phyloP scores from a whole-genome alignment of 2,329 filamentous ascomycete genomes.

The Lojkania enalia region DNA sequence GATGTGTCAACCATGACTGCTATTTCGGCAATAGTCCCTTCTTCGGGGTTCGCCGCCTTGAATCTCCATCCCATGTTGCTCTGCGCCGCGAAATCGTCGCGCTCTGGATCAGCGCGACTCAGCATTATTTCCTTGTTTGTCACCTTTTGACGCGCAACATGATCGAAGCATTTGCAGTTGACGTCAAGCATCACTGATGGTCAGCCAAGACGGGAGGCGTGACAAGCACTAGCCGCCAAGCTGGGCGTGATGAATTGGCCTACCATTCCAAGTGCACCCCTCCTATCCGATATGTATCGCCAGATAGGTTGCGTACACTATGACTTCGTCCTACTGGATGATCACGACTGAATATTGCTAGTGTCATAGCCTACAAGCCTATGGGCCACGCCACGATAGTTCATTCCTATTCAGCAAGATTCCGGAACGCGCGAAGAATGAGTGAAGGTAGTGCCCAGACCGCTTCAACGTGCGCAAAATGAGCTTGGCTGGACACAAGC shows the following conservation, averaged over 20 bases:
- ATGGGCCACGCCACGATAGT: no score
- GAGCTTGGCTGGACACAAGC: constrained; percentile 9
- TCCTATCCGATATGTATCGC: no score
- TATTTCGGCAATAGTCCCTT: neutral
- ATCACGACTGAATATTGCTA: no score
- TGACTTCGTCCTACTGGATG: no score
- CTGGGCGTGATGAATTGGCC: neutral
- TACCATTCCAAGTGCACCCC: no score
- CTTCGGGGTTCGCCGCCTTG: neutral
- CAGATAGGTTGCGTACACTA: no score
- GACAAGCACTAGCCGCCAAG: neutral
- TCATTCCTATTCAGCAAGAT: no score
- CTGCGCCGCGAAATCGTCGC: neutral
- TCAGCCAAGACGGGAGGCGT: constrained; percentile 5
- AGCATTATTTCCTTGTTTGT: no score
- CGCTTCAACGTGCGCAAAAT: constrained; percentile 1
- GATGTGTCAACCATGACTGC: neutral
- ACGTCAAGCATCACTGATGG: neutral
- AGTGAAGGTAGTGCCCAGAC: constrained; percentile 6
- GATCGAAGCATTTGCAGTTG: neutral
- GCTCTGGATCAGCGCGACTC: neutral
- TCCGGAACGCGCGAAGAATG: no score
- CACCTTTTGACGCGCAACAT: neutral
- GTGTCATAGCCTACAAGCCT: no score
- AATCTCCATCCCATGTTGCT: neutral